phyloP scores from a whole-genome alignment of 192 early-diverging fungal species.

The Funneliformis mosseae region DNA sequence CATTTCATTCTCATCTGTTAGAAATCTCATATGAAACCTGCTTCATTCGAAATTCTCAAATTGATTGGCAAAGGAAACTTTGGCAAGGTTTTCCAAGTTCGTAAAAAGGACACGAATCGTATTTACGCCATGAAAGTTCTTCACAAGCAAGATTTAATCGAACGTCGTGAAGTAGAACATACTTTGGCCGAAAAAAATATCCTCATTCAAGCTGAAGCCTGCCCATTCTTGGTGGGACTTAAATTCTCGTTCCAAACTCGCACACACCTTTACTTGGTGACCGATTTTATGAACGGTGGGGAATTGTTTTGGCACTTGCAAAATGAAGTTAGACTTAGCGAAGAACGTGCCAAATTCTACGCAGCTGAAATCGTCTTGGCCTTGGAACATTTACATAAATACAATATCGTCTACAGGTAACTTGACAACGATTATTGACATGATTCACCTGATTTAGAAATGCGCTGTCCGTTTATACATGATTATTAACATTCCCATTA shows the following conservation, averaged over 20 bases:
- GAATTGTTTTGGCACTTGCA: slow-evolving; percentile 80
- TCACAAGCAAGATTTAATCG: slow-evolving; percentile 71
- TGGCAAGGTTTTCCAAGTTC: slow-evolving; percentile 80
- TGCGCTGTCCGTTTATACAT: not conserved
- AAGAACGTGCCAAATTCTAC: slow-evolving; percentile 70
- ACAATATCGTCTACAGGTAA: slow-evolving; percentile 66
- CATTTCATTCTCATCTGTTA: not conserved
- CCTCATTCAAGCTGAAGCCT: slow-evolving; percentile 60
- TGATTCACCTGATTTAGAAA: not conserved
- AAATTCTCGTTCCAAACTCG: slow-evolving; percentile 81
- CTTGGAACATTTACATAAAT: slow-evolving; percentile 67
- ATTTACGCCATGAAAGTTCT: slow-evolving; percentile 87
- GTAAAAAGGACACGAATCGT: slow-evolving; percentile 77
- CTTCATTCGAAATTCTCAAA: slow-evolving; percentile 69
- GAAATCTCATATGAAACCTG: slow-evolving; percentile 47
- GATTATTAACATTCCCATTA: not conserved
- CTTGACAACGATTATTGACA: not conserved
- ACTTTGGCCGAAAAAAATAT: slow-evolving; percentile 80
- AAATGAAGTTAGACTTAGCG: slow-evolving; percentile 62
- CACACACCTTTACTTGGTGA: slow-evolving; percentile 74
- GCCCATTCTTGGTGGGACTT: slow-evolving; percentile 75
- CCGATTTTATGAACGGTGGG: slow-evolving; percentile 81
- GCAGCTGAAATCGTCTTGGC: slow-evolving; percentile 68
- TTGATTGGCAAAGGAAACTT: slow-evolving; percentile 78
- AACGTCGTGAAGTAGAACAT: slow-evolving; percentile 73